These are phyloP conservation scores for Alternaria alternata DNA, from an alignment of 2,329 filamentous ascomycete species.

Conservation along the genomic window DNA sequence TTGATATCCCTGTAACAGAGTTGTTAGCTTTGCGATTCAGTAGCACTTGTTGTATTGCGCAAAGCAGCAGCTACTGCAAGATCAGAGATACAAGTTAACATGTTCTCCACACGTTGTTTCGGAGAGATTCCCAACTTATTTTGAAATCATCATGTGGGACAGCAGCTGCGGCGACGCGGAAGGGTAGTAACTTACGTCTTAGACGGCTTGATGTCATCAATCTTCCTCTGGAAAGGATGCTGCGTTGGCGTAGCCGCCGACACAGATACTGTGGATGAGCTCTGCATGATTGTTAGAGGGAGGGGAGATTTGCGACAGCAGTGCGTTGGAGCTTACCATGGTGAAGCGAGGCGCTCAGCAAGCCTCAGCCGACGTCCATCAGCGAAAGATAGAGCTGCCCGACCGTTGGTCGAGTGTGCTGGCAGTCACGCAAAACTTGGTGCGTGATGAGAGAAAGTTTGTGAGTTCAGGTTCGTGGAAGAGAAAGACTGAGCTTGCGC, in stretches of 20 bases:
- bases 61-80: slow-evolving; percentile 36
- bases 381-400: slow-evolving; percentile 38
- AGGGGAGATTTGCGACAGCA: slow-evolving; percentile 26
- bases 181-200: slow-evolving; percentile 75
- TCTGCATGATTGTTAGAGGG: slow-evolving; percentile 42
- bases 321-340: slow-evolving; percentile 42
- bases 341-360: slow-evolving; percentile 40
- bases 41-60: slow-evolving; percentile 2
- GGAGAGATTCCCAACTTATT: slow-evolving; percentile 99
- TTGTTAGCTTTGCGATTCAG: slow-evolving; percentile 35
- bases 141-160: slow-evolving; percentile 76
- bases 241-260: slow-evolving; percentile 75
- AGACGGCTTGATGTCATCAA: slow-evolving; percentile 83
- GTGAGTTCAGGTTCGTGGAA: slow-evolving; percentile 30
- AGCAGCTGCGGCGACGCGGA: slow-evolving; percentile 10
- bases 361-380: slow-evolving; percentile 49
- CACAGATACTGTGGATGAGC: slow-evolving; percentile 75
- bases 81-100: slow-evolving; percentile 82
- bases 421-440: slow-evolving; percentile 42
- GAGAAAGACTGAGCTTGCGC: slow-evolving; percentile 37
- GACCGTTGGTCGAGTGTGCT: slow-evolving; percentile 44
- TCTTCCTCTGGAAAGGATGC: slow-evolving; percentile 79
- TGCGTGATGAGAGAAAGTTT: slow-evolving; percentile 32
- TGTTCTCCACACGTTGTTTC: slow-evolving; percentile 92
- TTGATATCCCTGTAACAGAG: slow-evolving; percentile 81